These are phyloP conservation scores for Aquilaria sinensis DNA, from an alignment of 345 rosid genomes.

Conservation along the genomic window DNA sequence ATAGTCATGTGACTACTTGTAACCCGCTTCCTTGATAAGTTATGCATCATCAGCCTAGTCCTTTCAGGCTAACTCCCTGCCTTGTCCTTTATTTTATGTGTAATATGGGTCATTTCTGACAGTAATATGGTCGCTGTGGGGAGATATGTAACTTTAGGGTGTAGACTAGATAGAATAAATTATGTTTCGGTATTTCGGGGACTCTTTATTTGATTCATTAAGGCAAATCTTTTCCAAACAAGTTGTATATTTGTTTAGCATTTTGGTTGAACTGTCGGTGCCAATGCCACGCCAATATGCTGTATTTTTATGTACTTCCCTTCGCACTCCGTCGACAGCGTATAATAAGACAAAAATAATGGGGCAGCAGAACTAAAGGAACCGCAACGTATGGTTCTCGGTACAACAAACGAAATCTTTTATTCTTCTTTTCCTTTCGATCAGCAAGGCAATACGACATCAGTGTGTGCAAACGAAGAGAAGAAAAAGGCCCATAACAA, in stretches of 20 bases:
- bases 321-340: background rate
- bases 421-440: too few species aligned
- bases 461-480: too few species aligned
- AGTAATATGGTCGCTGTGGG: slow-evolving; percentile 9
- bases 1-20: slow-evolving; percentile 67
- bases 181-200: slow-evolving; percentile 9
- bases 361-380: too few species aligned
- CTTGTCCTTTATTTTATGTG: background rate
- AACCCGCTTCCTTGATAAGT: slow-evolving; percentile 1
- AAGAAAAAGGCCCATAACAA: too few species aligned
- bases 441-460: too few species aligned
- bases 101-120: slow-evolving; percentile 7
- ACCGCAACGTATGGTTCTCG: too few species aligned
- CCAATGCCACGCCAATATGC: background rate
- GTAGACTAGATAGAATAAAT: slow-evolving; percentile 22
- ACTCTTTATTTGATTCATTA: background rate
- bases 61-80: background rate
- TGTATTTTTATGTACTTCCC: background rate
- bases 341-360: too few species aligned
- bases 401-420: too few species aligned
- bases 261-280: slow-evolving; percentile 3
- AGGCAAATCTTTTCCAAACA: background rate
- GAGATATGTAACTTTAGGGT: slow-evolving; percentile 16
- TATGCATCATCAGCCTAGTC: background rate
- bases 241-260: background rate